Conservation (phyloP, 371 early-diverging fungal species). For the Mucor sp. region DNA sequence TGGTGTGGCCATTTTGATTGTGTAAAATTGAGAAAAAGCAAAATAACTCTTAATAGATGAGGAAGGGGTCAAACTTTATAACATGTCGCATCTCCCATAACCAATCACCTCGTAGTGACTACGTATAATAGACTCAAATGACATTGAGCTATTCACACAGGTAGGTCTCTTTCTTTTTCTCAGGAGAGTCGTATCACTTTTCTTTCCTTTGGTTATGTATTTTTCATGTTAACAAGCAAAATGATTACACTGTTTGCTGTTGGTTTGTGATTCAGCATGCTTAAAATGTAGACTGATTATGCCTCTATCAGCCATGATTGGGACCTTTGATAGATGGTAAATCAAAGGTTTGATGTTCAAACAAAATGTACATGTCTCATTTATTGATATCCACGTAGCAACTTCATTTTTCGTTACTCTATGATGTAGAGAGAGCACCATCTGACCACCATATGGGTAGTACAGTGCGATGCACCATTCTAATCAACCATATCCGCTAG, state of each 20-base stretch:
- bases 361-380: not conserved
- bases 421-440: not conserved
- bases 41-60: not conserved
- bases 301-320: no score
- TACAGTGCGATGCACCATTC: not conserved
- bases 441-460: not conserved
- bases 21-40: constrained; percentile 3
- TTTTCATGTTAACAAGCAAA: no score
- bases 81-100: not conserved
- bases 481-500: not conserved
- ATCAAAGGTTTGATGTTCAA: not conserved
- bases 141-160: no score
- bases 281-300: no score
- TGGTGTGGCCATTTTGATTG: constrained; percentile 17
- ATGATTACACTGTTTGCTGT: no score
- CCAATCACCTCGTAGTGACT: no score
- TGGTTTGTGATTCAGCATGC: no score
- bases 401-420: not conserved
- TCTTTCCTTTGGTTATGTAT: no score
- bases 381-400: not conserved
- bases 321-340: no score
- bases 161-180: no score
- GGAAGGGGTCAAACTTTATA: not conserved
- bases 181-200: no score
- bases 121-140: no score